These are phyloP conservation scores for Penstemon newberryi DNA, from an alignment of 257 asterid genomes.

Conservation along the genomic window DNA sequence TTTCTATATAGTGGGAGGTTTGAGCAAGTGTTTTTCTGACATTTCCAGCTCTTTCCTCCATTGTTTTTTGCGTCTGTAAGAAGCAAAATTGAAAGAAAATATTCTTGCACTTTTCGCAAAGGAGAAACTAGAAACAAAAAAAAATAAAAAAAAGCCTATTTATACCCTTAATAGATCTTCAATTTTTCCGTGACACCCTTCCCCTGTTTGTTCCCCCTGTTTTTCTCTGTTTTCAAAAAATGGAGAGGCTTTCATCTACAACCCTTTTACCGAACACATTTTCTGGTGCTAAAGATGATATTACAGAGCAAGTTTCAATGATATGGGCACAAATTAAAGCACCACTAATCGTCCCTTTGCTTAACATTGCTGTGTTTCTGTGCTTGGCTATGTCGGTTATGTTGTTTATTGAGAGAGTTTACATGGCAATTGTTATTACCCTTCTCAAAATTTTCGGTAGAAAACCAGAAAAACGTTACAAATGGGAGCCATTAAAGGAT, in stretches of 20 bases:
- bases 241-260: constrained; percentile 47
- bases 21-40: constrained; percentile 59
- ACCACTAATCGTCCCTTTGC: constrained; percentile 78
- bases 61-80: constrained; percentile 45
- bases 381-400: constrained; percentile 77
- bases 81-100: constrained; percentile 47
- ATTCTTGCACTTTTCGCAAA: constrained; percentile 42
- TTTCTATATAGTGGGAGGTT: constrained; percentile 23
- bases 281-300: constrained; percentile 45
- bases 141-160: constrained; percentile 15
- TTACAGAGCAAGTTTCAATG: constrained; percentile 44
- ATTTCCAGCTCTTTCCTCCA: constrained; percentile 49
- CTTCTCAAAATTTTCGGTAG: constrained; percentile 61
- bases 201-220: constrained; percentile 18
- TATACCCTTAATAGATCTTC: constrained; percentile 27
- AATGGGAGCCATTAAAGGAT: constrained; percentile 78
- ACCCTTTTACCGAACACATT: constrained; percentile 43
- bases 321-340: constrained; percentile 75
- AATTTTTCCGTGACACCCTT: constrained; percentile 1
- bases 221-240: constrained; percentile 16
- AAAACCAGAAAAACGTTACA: constrained; percentile 72
- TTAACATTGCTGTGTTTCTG: constrained; percentile 46
- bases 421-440: constrained; percentile 70
- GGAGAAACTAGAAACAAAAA: background rate
- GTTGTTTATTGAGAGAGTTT: constrained; percentile 84